These are phyloP conservation scores for Ceratocystis cacaofunesta DNA, from an alignment of 2,329 filamentous ascomycete species.

Conservation along the genomic window DNA sequence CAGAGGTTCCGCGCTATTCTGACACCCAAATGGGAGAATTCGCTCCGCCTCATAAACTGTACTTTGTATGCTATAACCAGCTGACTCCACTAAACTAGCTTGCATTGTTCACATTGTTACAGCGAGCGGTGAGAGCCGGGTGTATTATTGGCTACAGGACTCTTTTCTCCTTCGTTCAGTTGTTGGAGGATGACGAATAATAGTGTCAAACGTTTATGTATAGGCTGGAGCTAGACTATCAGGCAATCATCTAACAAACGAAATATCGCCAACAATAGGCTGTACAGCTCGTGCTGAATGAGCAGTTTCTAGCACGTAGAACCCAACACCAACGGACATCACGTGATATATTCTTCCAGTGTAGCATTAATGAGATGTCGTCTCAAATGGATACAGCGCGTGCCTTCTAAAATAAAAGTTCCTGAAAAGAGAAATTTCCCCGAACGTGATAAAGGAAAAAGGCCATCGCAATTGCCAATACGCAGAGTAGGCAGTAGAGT, in stretches of 20 bases:
- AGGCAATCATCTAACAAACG: too few relatives aligned
- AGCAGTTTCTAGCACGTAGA: too few relatives aligned
- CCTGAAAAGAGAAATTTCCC: not conserved
- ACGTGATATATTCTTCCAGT: not conserved
- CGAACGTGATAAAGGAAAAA: not conserved
- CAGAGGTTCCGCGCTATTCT: not conserved
- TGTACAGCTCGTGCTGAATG: too few relatives aligned
- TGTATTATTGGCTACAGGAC: not conserved
- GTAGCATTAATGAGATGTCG: not conserved
- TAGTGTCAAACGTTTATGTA: too few relatives aligned
- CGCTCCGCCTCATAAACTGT: not conserved
- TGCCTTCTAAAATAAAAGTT: not conserved
- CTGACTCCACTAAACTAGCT: not conserved
- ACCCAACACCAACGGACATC: not conserved
- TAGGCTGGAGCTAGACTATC: too few relatives aligned
- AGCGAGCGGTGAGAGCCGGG: not conserved
- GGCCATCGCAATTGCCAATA: not conserved
- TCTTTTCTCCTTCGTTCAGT: too few relatives aligned
- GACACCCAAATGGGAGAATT: not conserved
- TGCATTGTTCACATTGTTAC: not conserved
- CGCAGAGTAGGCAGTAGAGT: not conserved
- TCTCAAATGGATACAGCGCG: not conserved
- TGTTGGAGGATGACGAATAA: too few relatives aligned
- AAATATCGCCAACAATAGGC: too few relatives aligned
- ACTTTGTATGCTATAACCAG: not conserved